Conservation (phyloP, 352 stramenopile species). For the Aphanomyces euteiches region DNA sequence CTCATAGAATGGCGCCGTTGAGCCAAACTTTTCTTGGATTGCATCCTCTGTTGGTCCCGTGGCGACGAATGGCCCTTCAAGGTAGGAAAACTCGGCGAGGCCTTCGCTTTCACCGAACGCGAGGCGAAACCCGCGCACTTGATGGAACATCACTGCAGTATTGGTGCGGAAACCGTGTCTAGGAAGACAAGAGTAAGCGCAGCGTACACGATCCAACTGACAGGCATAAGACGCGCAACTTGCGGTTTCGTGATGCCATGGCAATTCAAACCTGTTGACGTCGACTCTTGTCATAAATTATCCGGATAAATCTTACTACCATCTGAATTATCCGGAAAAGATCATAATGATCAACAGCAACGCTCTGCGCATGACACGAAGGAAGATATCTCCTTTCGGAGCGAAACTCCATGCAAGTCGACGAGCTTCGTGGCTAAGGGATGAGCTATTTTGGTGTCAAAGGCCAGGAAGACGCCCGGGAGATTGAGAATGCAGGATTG, state of each 20-base stretch:
- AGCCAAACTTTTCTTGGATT: constrained; percentile 31
- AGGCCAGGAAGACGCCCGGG: no score
- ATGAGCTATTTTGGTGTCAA: no score
- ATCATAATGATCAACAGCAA: not conserved
- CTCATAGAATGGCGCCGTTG: constrained; percentile 60
- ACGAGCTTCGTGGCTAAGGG: no score
- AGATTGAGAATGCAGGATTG: no score
- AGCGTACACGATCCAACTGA: not conserved
- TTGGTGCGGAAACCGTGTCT: constrained; percentile 69
- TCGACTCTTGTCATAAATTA: no score
- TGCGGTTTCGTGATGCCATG: not conserved
- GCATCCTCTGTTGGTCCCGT: constrained; percentile 34
- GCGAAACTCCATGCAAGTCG: no score
- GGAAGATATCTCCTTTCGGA: no score
- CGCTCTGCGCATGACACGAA: no score
- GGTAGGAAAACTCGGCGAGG: constrained; percentile 58
- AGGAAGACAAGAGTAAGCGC: not conserved
- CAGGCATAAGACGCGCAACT: constrained; percentile 23
- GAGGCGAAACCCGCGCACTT: constrained; percentile 53
- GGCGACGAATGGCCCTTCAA: constrained; percentile 47
- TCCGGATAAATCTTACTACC: not conserved
- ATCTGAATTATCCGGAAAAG: not conserved
- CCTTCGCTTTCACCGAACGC: constrained; percentile 50
- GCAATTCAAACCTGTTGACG: not conserved
- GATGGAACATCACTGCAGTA: constrained; percentile 61